Evolutionary conservation across 441 rosid genomes (phyloP), one percentile per base, ranked within the genome.

Genomic region (Populus hybrid): DNA sequence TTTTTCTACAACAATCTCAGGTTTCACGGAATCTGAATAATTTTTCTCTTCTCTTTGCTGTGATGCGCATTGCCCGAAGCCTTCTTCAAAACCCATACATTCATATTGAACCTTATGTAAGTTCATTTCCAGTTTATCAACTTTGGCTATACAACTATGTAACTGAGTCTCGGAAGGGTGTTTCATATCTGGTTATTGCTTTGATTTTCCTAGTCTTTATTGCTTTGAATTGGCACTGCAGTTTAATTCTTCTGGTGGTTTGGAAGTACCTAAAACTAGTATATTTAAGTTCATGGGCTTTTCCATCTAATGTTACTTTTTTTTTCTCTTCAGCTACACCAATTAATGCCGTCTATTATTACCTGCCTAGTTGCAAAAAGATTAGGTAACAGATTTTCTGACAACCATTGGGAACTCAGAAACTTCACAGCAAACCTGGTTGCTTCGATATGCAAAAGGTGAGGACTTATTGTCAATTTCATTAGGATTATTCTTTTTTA

Each of bases 331-430:
- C 95, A 96, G 99, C 91, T 96, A 23, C 98, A 96, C 86, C 97
- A 94, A 83, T 85, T 94, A 92, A 93, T 94, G 97, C 98, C 98
- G 66, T 90, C 97, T 81, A 92, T 92, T 77, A 86, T 94, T 74
- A 96, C 99, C 74, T 96, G 99, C 90, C 87, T 94, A 72, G 98
- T 96, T 69, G 92, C 96, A 26, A 96, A 88, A 84, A 90, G 89
- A 87, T 86, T 94, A 85, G 98, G 99, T 70, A 90, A 84, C 86
- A 90, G 94, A 85, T 78, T 90, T 77, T 81, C 92, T 7, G 98
- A 94, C 87, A 93, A 94, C 83, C 98, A 96, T 79, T 96, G 98
- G 99, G 94, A 93, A 70, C 97, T 96, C 69, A 88, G 99, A 86
- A 91, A 93, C 84, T 96, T 92, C 83, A 83, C 97, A 0, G 97